These are phyloP conservation scores for Clarkia xantiana DNA, from an alignment of 345 rosid species.

Conservation along the genomic window DNA sequence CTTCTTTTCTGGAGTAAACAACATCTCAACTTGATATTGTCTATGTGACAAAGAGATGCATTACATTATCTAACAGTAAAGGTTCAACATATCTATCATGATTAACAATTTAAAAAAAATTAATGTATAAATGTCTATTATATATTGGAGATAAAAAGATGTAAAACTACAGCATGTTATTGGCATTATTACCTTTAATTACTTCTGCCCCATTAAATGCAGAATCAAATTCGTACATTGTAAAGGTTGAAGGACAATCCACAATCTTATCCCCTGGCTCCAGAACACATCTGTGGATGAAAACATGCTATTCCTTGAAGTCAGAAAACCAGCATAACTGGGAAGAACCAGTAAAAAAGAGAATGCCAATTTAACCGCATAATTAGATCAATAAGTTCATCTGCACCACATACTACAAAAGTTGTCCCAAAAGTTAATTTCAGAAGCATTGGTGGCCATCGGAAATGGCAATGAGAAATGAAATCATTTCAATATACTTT, in stretches of 20 bases:
- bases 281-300: conserved; percentile 52
- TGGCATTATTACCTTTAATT: conserved; percentile 41
- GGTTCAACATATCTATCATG: too few species aligned
- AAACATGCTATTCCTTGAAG: too few species aligned
- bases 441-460: too few species aligned
- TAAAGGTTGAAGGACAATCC: conserved; percentile 95
- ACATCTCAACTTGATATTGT: too few species aligned
- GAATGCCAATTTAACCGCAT: conserved; percentile 49
- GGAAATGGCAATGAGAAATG: too few species aligned
- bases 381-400: conserved; percentile 88
- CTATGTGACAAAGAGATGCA: background rate
- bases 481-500: too few species aligned
- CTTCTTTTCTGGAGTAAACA: too few species aligned
- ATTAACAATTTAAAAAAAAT: too few species aligned
- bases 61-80: background rate
- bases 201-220: conserved; percentile 75
- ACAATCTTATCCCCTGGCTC: conserved; percentile 94
- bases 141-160: too few species aligned
- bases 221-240: conserved; percentile 98
- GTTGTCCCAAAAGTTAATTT: too few species aligned
- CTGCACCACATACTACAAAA: conserved; percentile 95
- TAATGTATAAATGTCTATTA: too few species aligned
- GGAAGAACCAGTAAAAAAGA: background rate
- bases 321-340: background rate
- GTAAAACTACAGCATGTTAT: too few species aligned